These are phyloP conservation scores for Cercospora sp. DNA, from an alignment of 2,329 filamentous ascomycete genomes.

Conservation along the genomic window DNA sequence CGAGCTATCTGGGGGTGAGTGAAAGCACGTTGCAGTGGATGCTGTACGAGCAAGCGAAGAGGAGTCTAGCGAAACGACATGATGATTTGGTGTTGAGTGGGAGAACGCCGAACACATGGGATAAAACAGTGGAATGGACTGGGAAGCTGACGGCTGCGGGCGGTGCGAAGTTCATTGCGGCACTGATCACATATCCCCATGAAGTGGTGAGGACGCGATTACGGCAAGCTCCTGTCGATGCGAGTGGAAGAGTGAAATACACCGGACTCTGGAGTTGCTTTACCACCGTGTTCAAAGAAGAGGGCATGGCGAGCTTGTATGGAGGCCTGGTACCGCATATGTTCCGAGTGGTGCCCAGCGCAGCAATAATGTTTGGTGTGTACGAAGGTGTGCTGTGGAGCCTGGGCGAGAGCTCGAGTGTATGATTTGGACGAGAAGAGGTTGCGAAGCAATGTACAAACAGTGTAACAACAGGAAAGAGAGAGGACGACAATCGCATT, in stretches of 20 bases:
- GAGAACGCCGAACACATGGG: constrained; percentile 66
- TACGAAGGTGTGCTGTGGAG: constrained; percentile 57
- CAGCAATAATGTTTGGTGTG: constrained; percentile 95
- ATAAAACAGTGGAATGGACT: constrained; percentile 72
- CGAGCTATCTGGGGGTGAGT: constrained; percentile 85
- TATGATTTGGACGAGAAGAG: constrained; percentile 32
- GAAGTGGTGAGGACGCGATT: constrained; percentile 85
- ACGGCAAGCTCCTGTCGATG: constrained; percentile 72
- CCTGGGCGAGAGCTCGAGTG: constrained; percentile 47
- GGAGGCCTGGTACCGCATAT: constrained; percentile 90
- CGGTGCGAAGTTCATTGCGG: constrained; percentile 80
- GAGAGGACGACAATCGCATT: not conserved
- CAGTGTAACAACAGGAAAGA: constrained; percentile 5
- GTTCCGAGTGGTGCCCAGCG: constrained; percentile 84
- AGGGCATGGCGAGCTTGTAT: constrained; percentile 82
- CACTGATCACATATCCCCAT: constrained; percentile 85
- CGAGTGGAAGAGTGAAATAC: constrained; percentile 67
- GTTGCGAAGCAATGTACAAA: constrained; percentile 10
- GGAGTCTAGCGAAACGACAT: constrained; percentile 65
- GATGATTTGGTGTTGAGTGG: constrained; percentile 57
- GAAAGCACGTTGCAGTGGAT: constrained; percentile 94
- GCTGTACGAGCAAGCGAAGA: constrained; percentile 90
- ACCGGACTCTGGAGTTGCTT: constrained; percentile 88
- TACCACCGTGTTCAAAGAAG: constrained; percentile 80
- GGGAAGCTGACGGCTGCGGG: constrained; percentile 79